Evolutionary conservation across 768 basidiomycete genomes (phyloP), one percentile per base, ranked within the genome.

Genomic region (Galerina marginata): DNA sequence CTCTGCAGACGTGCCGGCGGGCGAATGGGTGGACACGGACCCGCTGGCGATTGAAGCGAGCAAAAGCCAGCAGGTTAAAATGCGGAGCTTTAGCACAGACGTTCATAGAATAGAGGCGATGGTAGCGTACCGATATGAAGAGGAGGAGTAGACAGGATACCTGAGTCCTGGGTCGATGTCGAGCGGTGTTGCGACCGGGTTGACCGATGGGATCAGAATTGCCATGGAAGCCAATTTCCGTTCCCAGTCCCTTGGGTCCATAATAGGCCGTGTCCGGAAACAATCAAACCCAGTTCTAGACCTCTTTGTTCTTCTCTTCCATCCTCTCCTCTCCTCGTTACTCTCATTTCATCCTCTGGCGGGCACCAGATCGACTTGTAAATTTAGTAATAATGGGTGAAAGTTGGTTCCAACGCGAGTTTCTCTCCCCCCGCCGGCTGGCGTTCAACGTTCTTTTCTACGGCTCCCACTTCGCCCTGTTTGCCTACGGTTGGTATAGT

Each of bases 101-200:
- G 87, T 96, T n/a, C 97, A 99, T 72, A 87, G 93, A 58, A 93
- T 99, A 71, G 93, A 98, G 73, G 95, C 96, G 5, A 93, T 98
- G 92, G 96, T 99, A 48, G 95, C 96, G 4, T 99, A 98, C 79
- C 86, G 95, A 39, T 95, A 95, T 63, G 95, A 94, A 60, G 91
- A 91, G 65, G 92, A 80, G 71, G 59, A 54, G 53, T 58, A 56
- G 44, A 57, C 25, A 48, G 40, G 46, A 33, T 33, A 33, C 29
- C 29, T 33, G 29, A 33, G 29, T 33, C 29, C 29, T 33, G 29
- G 29, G 37, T 54, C 53, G 54, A 56, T 42, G 53, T 56, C 59
- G 57, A 55, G 60, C 29, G 54, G 59, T 54, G 60, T 70, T 56
- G 66, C 25, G 62, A 63, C 62, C 61, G 57, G 51, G 38, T 59